Evolutionary conservation across 805 yeast species (phyloP), one percentile per base, ranked within the genome.

Genomic region (Schizosaccharomyces pombe): DNA sequence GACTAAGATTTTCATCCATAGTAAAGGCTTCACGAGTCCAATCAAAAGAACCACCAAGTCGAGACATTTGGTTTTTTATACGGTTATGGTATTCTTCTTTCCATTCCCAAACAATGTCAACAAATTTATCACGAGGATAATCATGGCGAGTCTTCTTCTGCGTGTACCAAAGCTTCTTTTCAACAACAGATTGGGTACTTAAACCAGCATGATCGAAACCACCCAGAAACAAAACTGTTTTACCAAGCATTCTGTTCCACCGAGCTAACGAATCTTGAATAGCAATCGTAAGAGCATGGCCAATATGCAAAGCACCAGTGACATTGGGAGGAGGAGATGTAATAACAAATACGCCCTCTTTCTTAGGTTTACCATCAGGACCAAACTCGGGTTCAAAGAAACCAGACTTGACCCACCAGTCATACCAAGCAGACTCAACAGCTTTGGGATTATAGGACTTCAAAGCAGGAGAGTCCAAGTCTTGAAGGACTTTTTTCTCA

Each of bases 251-350:
- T 73, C 98, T 82, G 75, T 91, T 79, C 73, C 77, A 91, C 69
- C 98, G 79, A 60, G 87, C 79, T 65, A 91, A 76, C 28, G 96
- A 69, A 68, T 91, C 98, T 72, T 91, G 98, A 64, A 91, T 82
- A 34, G 97, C 73, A 58, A 87, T 84, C 16, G 98, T 91, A 66
- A 91, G 75, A 30, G 97, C 98, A 68, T 91, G 98, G 62, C 98
- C 98, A 68, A 91, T 91, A 69, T 91, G 98, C 61, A 91, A 75
- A 52, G 97, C 96, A 70, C 98, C 98, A 52, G 98, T 91, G 59
- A 91, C 94, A 67, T 91, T 91, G 65, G 98, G 98, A 58, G 98
- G 98, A 40, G 98, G 98, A n/a, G 95, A 91, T 40, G 97, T 96
- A 62, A 91, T 85, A 58, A 82, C 75, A 69, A 89, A 91, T 19